Evolutionary conservation across 108 stramenopile genomes (phyloP).

Genomic region (Nitzschia sp.): DNA sequence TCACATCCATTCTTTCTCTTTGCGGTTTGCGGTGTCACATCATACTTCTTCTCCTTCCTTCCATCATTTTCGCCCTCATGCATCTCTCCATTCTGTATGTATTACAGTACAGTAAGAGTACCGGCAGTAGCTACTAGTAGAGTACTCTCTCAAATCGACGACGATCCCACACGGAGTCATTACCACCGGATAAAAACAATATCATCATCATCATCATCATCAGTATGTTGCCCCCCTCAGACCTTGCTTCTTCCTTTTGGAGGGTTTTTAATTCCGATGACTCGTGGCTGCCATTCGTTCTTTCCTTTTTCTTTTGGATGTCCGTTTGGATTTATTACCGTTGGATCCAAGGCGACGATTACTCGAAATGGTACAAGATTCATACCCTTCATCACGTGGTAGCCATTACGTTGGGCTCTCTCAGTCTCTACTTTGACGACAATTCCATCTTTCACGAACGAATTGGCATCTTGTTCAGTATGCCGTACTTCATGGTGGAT

Average conservation of each 20-base stretch:
- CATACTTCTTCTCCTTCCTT: no score
- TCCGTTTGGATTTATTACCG: constrained; percentile 11
- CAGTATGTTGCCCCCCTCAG: background rate
- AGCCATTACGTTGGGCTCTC: constrained; percentile 20
- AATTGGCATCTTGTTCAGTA: constrained; percentile 34
- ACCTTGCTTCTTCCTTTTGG: constrained; percentile 9
- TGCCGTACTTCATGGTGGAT: constrained; percentile 43
- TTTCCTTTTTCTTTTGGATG: constrained; percentile 35
- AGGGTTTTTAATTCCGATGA: constrained; percentile 6
- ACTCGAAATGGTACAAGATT: constrained; percentile 16
- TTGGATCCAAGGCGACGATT: background rate
- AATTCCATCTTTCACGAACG: constrained; percentile 45
- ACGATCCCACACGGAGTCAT: no score
- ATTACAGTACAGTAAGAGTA: no score
- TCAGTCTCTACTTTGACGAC: constrained; percentile 33
- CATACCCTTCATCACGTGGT: constrained; percentile 40
- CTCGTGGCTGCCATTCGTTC: constrained; percentile 18
- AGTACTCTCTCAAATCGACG: no score
- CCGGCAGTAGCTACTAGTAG: no score
- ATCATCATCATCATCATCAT: background rate
- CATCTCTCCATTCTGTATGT: background rate
- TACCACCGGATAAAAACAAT: no score
- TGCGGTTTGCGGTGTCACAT: no score
- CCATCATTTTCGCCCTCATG: no score
- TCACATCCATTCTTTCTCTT: no score